Evolutionary conservation across 1,139 yeast species (phyloP), one percentile per base, ranked within the genome.

Genomic region (Yamadazyma membranifaciens): DNA sequence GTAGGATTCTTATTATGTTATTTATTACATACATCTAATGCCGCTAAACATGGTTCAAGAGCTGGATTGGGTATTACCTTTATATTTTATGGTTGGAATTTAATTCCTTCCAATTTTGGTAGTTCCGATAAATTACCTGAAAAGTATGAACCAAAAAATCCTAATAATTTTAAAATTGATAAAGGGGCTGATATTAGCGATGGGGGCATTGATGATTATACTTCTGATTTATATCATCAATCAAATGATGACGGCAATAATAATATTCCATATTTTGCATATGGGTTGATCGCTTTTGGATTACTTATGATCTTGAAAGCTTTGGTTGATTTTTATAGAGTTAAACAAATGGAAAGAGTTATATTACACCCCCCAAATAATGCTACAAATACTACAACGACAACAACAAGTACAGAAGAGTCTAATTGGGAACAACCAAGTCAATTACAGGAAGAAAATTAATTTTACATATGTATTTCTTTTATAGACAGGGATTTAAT

Each of bases 21-120:
- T 60, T 68, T 92, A 37, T 69, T 94, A 42, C 98, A 92, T 63
- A 91, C 98, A 1, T 87, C 97, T 2, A 98, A 92, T 58, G 98
- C 98, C 6, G 96, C 98, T 4, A 88, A 88, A 57, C 92, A 91
- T 54, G 99, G 99, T 6, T 84, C 98, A 2, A 73, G 96, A 45
- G 87, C 92, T 11, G 99, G 99, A 0, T 68, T 92, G 42, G 98
- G 98, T 2, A 62, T 87, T 42, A 89, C 96, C 0, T 77, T 94
- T 50, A 70, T 91, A 36, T 79, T 85, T 47, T 81, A 83, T 51
- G 96, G 96, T 1, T 83, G 79, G 59, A 74, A 78, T 40, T 73
- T 88, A 65, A 70, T 83, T 28, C 95, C 96, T 0, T 67, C 76
- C 28, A 72, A 73, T 50, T 69, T 72, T 45, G 80, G 79, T 7